Base-by-base conservation (phyloP, 805 yeast species). In the Starmera caribaea region DNA sequence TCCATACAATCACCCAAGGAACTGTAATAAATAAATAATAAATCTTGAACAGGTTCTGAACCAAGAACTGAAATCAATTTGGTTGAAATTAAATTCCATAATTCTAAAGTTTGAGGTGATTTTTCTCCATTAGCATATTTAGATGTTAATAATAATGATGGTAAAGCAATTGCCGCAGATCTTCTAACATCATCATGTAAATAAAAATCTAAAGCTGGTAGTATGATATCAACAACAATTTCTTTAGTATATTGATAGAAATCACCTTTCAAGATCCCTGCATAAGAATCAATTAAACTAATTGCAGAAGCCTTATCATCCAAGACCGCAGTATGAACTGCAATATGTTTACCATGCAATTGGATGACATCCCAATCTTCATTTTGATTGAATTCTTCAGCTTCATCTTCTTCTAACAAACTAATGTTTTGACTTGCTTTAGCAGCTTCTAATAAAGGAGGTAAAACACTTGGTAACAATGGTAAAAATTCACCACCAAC, bases 291-390 rank as follows among this genome's bases (percentile, higher is more conserved):
- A 39, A 92, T 66, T 38, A 90, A 66, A 55, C 90, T 97, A 68
- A 92, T 85, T 7, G 97, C 97, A 34, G 81, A 73, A 3, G 86
- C 89, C 62, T 92, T 92, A 46, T 90, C 97, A 55, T 92, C 98
- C 43, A 92, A 69, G n/a, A 85, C 68, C 11, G 96, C 87, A 4
- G 97, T 89, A 57, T 90, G 95, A 38, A 92, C 87, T 16, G 97
- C 97, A 53, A 92, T 77, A 54, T 86, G 89, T 59, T 87, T 89
- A 39, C 97, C 98, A 27, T 86, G 79, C 35, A 89, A 67, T 49
- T 87, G 87, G 40, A 92, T 79, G 35, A 92, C 92, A 54, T 92
- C 97, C 92, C 96, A 92, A 45, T 88, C 96, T 39, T 88, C 94
- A 51, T 86, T 84, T 53, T 78, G 80, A 50, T 79, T 82, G 47